Evolutionary conservation across 169 alveolate genomes (phyloP).

Genomic region (Plasmodium chabaudi): DNA sequence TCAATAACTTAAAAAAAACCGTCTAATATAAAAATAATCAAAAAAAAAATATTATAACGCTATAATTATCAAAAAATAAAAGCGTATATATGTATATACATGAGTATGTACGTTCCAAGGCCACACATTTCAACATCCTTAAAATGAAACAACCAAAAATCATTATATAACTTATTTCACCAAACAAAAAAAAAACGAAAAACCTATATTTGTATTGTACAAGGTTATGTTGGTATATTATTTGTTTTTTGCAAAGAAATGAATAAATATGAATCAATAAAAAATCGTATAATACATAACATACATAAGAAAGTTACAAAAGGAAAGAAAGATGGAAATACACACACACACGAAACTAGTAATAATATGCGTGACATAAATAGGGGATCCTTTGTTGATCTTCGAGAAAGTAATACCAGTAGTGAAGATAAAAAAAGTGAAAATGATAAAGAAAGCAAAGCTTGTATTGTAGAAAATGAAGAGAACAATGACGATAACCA

Average conservation of each 20-base stretch:
- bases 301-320: not conserved
- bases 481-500: not conserved
- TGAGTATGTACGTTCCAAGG: too few relatives aligned
- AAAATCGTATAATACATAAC: slow-evolving; percentile 13
- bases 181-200: too few relatives aligned
- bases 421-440: not conserved
- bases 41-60: too few relatives aligned
- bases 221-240: not conserved
- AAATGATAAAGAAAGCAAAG: not conserved
- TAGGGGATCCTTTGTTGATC: too few relatives aligned
- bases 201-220: too few relatives aligned
- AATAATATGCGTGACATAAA: not conserved
- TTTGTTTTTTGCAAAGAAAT: slow-evolving; percentile 8
- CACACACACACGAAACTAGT: not conserved
- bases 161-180: too few relatives aligned
- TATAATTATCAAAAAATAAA: too few relatives aligned
- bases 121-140: too few relatives aligned
- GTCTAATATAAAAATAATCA: too few relatives aligned
- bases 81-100: too few relatives aligned
- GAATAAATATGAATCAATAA: slow-evolving; percentile 29
- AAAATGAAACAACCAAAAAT: too few relatives aligned
- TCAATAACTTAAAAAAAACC: too few relatives aligned
- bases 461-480: not conserved
- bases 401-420: not conserved
- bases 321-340: not conserved